phyloP scores from a whole-genome alignment of 2,329 filamentous ascomycete species.

The Achaetomium macrosporum region DNA sequence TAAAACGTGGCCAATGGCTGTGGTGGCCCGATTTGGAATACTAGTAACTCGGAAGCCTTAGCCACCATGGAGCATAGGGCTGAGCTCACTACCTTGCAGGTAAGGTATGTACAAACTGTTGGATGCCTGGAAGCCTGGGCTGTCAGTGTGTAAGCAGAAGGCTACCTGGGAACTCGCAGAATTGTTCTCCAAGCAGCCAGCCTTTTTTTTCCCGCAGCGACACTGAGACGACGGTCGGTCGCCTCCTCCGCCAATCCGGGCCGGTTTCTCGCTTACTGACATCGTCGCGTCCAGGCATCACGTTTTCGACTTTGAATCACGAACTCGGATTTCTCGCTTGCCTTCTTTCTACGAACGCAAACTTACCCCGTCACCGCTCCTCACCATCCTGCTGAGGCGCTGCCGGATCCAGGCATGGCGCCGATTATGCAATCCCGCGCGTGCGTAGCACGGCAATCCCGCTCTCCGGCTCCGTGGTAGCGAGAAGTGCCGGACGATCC shows the following conservation, averaged over 20 bases:
- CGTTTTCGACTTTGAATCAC: slow-evolving; percentile 9
- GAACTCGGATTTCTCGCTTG: background rate
- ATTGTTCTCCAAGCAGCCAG: slow-evolving; percentile 10
- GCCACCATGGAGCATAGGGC: slow-evolving; percentile 12
- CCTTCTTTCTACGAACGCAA: background rate
- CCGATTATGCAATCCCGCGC: slow-evolving; percentile 11
- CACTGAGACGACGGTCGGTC: slow-evolving; percentile 2
- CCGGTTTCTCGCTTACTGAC: slow-evolving; percentile 8
- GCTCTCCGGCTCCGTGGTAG: slow-evolving; percentile 14
- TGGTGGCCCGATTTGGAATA: slow-evolving; percentile 6
- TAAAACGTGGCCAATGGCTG: background rate
- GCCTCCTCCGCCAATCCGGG: slow-evolving; percentile 8
- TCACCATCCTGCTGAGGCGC: background rate
- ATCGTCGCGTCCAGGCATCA: slow-evolving; percentile 6
- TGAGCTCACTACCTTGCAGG: slow-evolving; percentile 8
- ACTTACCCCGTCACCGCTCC: background rate
- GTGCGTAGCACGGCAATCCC: background rate
- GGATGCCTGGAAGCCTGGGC: slow-evolving; percentile 16
- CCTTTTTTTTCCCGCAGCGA: slow-evolving; percentile 6
- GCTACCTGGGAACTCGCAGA: slow-evolving; percentile 1
- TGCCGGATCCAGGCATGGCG: slow-evolving; percentile 12
- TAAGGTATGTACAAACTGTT: background rate
- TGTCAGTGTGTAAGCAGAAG: slow-evolving; percentile 13
- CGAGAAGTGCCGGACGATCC: slow-evolving; percentile 14
- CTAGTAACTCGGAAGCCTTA: background rate